Conservation (phyloP, 768 basidiomycete genomes). For the Rhizopogon salebrosus region DNA sequence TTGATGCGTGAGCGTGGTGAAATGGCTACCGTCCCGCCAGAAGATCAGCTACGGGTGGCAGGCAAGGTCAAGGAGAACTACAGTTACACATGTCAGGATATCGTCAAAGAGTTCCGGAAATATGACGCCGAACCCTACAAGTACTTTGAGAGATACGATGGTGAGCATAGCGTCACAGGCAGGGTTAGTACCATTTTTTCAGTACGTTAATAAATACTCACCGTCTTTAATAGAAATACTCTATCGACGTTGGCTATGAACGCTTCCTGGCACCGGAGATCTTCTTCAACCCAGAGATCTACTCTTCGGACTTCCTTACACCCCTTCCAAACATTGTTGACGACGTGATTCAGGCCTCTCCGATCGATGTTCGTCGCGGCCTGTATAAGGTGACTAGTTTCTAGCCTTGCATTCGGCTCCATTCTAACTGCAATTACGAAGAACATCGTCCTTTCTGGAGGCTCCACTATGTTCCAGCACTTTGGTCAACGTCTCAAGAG, state of each 20-base stretch:
- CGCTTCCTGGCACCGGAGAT: conserved; percentile 99
- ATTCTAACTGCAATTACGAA: conserved; percentile 22
- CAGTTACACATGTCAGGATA: conserved; percentile 98
- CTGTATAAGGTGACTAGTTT: conserved; percentile 75
- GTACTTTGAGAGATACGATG: conserved; percentile 90
- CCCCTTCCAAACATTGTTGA: conserved; percentile 96
- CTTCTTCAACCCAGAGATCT: conserved; percentile 99
- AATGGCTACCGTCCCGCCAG: conserved; percentile 83
- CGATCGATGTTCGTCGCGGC: conserved; percentile 95
- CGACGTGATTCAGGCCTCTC: conserved; percentile 89
- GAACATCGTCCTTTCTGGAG: conserved; percentile 97
- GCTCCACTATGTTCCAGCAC: conserved; percentile 99
- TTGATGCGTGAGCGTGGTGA: conserved; percentile 94
- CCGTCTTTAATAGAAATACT: conserved; percentile 68
- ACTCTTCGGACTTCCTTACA: conserved; percentile 94
- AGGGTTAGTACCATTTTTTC: conserved; percentile 47
- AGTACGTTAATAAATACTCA: neutral
- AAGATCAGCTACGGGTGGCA: conserved; percentile 90
- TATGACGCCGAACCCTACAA: conserved; percentile 96
- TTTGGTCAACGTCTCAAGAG: conserved; percentile 96
- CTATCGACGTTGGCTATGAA: conserved; percentile 93
- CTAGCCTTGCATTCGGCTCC: neutral
- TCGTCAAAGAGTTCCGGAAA: conserved; percentile 97
- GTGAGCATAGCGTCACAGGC: conserved; percentile 89
- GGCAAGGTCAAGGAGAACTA: conserved; percentile 96